Base-by-base conservation (phyloP, 768 basidiomycete species). In the Mycena sanguinolenta region DNA sequence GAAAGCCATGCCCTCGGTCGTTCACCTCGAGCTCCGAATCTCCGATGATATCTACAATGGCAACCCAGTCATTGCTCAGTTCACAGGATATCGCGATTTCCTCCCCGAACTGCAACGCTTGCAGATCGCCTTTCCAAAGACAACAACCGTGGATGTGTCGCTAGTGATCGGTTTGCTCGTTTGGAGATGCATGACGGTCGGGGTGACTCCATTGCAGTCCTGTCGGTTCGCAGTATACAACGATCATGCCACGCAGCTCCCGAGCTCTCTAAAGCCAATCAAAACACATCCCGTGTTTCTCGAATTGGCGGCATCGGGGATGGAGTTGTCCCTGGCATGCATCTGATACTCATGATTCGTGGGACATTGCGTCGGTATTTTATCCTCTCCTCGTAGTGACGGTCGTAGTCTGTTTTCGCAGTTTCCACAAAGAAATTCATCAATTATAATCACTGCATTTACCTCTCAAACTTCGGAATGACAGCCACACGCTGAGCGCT, bases 31-130 rank as follows among this genome's bases (percentile, higher is more conserved):
- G 5, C 30, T 67, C 28, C 25, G 8, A 25, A 58, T 36, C 30
- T 6, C 17, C 9, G 9, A 27, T 6, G 3, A 8, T 16, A 9
- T 17, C 38, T 0, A 6, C 23, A 21, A 30, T n/a, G 25, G 46
- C 30, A n/a, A 54, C 42, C 7, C 28, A 2, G 12, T 65, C 3
- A 49, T 65, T 36, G 44, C 53, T 9, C 9, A 57, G 21, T 23
- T 57, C 10, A 58, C 55, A 13, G 55, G 52, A 21, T 8, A 28
- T 14, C 7, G 13, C 16, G 34, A 46, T 36, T 65, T 65, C 19
- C 64, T 65, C 23, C 64, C 64, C 21, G 36, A 49, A 8, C 21
- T 65, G 38, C 54, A 65, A 54, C 54, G 38, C 10, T 30, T 63
- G 17, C 62, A 54, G 10, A 44, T 44, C 14, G 25, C 21, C 1